These are phyloP conservation scores for Aspergillus aculeatinus DNA, from an alignment of 2,329 filamentous ascomycete genomes.

Conservation along the genomic window DNA sequence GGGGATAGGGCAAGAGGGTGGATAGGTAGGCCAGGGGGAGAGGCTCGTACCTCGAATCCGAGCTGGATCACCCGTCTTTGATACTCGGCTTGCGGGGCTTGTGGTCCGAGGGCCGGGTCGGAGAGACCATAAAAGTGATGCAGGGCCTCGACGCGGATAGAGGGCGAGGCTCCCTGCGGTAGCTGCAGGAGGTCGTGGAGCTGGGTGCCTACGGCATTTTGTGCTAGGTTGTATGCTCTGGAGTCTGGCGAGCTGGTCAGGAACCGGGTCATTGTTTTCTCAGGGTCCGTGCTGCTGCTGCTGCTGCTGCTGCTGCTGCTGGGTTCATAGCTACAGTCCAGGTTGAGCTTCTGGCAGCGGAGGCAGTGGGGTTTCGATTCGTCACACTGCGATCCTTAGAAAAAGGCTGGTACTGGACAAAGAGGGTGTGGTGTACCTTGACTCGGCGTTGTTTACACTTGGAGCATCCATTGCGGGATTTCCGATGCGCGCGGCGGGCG, in stretches of 20 bases:
- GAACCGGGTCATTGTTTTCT: slow-evolving; percentile 4
- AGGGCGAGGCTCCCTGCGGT: neutral
- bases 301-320: neutral
- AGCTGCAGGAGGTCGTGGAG: slow-evolving; percentile 27
- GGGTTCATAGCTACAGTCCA: slow-evolving; percentile 31
- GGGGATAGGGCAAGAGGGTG: neutral
- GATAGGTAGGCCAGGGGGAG: neutral
- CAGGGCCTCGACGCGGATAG: slow-evolving; percentile 23
- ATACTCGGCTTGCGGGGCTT: slow-evolving; percentile 19
- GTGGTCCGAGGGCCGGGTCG: slow-evolving; percentile 15
- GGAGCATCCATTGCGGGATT: slow-evolving; percentile 35
- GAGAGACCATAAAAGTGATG: slow-evolving; percentile 29
- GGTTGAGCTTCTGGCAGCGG: slow-evolving; percentile 31
- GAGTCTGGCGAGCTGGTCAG: slow-evolving; percentile 16
- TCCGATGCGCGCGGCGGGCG: slow-evolving; percentile 34
- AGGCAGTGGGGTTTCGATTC: slow-evolving; percentile 34
- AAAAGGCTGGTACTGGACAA: too few species aligned
- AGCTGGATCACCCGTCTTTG: slow-evolving; percentile 27
- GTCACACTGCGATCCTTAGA: slow-evolving; percentile 28
- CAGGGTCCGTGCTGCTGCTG: neutral
- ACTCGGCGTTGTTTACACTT: slow-evolving; percentile 37
- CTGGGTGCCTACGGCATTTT: slow-evolving; percentile 21
- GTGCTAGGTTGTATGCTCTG: slow-evolving; percentile 21
- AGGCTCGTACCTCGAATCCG: slow-evolving; percentile 31
- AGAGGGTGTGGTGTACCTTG: slow-evolving; percentile 26